Conservation (phyloP, 1,139 yeast species). For the Geotrichum citri-aurantii region DNA sequence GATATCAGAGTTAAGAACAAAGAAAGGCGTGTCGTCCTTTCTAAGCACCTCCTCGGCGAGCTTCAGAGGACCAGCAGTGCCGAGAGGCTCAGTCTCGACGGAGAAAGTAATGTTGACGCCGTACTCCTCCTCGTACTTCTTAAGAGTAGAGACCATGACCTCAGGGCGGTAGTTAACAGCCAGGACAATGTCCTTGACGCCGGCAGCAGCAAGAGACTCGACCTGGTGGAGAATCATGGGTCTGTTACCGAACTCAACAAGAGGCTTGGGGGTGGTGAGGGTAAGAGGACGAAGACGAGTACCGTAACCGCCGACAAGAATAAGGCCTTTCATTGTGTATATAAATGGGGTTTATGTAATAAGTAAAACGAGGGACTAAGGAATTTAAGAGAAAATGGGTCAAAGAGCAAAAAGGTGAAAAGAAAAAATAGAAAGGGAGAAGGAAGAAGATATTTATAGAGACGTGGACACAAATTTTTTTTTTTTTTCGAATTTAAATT, state of each 20-base stretch:
- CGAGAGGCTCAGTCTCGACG: slow-evolving; percentile 98
- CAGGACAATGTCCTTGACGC: slow-evolving; percentile 95
- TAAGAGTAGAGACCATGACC: slow-evolving; percentile 93
- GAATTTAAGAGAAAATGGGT: slow-evolving; percentile 8
- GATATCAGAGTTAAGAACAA: slow-evolving; percentile 96
- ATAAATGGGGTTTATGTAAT: neutral
- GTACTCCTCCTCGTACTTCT: slow-evolving; percentile 89
- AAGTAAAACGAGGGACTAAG: slow-evolving; percentile 4
- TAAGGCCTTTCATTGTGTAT: slow-evolving; percentile 81
- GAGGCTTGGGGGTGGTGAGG: slow-evolving; percentile 93
- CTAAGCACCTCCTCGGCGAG: slow-evolving; percentile 90
- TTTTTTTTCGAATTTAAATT: neutral
- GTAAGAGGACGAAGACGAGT: slow-evolving; percentile 99
- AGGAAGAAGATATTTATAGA: neutral
- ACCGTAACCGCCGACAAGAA: slow-evolving; percentile 99
- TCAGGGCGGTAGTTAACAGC: slow-evolving; percentile 99
- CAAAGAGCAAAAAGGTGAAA: slow-evolving; percentile 15
- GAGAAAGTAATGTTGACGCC: slow-evolving; percentile 95
- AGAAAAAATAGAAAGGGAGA: slow-evolving; percentile 1
- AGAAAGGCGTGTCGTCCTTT: slow-evolving; percentile 95
- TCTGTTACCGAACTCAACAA: slow-evolving; percentile 97
- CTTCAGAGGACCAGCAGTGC: slow-evolving; percentile 98
- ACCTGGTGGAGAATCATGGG: slow-evolving; percentile 88
- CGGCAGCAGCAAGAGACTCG: slow-evolving; percentile 96
- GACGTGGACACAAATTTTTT: neutral